Evolutionary conservation across 768 basidiomycete genomes (phyloP), one percentile per base, ranked within the genome.

Genomic region (Phlegmacium glaucopus): DNA sequence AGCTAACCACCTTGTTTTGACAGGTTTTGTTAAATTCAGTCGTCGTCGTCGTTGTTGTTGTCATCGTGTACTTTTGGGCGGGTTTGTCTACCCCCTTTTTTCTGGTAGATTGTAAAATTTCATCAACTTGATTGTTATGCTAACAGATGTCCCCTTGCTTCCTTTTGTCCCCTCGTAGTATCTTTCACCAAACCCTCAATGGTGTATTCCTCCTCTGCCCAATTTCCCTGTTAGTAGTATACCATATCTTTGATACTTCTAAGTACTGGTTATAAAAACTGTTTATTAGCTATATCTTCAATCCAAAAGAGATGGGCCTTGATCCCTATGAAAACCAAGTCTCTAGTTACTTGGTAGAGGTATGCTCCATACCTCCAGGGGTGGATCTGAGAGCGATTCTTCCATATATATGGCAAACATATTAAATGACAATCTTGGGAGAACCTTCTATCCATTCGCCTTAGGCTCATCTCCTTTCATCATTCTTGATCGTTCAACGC

Each of bases 1-100:
- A 47, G 52, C 55, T 63, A 67, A 59, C 57, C 64, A 57, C 68
- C 61, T 47, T 44, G 39, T 45, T 53, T 55, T 57, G 61, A 39
- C 30, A 38, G 39, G 25, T 44, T 36, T 45, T 42, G 35, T 55
- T 42, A 39, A 39, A 45, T 47, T 40, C 44, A 53, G 38, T 46
- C 58, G 50, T 54, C 61, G 51, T 55, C 54, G 50, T 63, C 58
- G 49, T 54, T 60, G 51, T 55, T 53, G 50, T 63, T 57, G 49
- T 44, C 55, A 48, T 48, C 56, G 44, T 36, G 50, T 41, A 53
- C 42, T 36, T 40, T 34, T 45, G 45, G 53, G 40, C 45, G 44
- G 50, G 41, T 44, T 32, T 56, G 47, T 54, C 52, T 47, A 25
- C 49, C 39, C 26, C n/a, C 35, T 53, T 46, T 39, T 52, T 22